Evolutionary conservation across 352 stramenopile species (phyloP), one percentile per base, ranked within the genome.

Genomic region (Pythium rhizo-oryzae): DNA sequence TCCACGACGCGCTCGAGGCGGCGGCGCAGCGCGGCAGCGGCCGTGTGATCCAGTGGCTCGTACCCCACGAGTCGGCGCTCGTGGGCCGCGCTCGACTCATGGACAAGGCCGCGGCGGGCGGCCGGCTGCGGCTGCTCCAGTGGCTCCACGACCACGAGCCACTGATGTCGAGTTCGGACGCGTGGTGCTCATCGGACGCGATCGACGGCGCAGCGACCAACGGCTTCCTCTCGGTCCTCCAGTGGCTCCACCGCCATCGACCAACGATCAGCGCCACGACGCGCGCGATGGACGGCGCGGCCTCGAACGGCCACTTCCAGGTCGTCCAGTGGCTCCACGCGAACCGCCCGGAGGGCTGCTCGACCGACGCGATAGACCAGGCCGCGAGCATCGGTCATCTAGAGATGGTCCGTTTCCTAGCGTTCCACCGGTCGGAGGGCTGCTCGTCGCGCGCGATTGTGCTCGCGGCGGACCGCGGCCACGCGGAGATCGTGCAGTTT

Each of bases 291-390:
- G 41, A 55, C 24, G n/a, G 21, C 15, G 33, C 49, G 8, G 24
- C 60, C 13, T 51, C n/a, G 7, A 61, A 51, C 39, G 55, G 55
- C 39, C 41, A 51, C 37, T 39, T 50, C 6, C 8, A 21, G 8
- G 55, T 61, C 33, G 70, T 87, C 21, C 37, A 81, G 50, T 86
- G 76, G 70, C 62, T 90, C 30, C 71, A 76, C 44, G 25, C 69
- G 60, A 47, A 61, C 62, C 24, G 69, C 28, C 13, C 61, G 30
- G 54, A 86, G 72, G 74, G 78, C 39, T 87, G 78, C 64, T 53
- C 53, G 30, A 39, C 35, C 9, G n/a, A 61, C 8, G 55, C 55
- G 21, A 61, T 61, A 23, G 39, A 61, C n/a, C 13, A 9, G 3
- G 55, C 55, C 7, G 55, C 55, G 0, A n/a, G 35, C 35, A 51